Evolutionary conservation across 2,329 filamentous ascomycete species (phyloP).

Genomic region (Mollisiaceae sp.): DNA sequence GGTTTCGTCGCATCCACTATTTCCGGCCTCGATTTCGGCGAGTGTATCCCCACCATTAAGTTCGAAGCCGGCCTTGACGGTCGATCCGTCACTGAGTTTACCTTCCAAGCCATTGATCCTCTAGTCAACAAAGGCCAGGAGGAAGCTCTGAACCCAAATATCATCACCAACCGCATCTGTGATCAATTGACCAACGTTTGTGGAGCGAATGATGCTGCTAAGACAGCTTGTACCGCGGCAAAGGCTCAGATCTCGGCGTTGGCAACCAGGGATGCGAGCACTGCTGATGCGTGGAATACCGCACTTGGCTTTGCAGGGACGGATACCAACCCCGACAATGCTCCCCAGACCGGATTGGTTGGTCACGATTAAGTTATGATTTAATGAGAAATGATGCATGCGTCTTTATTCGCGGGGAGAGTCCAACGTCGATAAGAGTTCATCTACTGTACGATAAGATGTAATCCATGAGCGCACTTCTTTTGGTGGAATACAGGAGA

Average conservation of each 20-base stretch:
- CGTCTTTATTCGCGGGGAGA: neutral
- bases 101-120: constrained; percentile 70
- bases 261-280: constrained; percentile 54
- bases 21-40: constrained; percentile 51
- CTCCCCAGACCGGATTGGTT: constrained; percentile 38
- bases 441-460: neutral
- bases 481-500: neutral
- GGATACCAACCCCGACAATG: constrained; percentile 40
- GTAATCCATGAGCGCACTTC: neutral
- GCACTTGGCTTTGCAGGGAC: constrained; percentile 45
- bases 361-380: constrained; percentile 34
- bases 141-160: constrained; percentile 73
- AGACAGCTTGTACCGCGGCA: constrained; percentile 56
- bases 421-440: neutral
- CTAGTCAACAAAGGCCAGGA: constrained; percentile 64
- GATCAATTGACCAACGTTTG: constrained; percentile 73
- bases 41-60: constrained; percentile 57
- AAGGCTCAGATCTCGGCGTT: constrained; percentile 57
- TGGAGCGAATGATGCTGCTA: constrained; percentile 63
- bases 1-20: constrained; percentile 36
- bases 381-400: constrained; percentile 8
- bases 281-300: constrained; percentile 51
- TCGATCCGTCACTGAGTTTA: constrained; percentile 62
- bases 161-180: constrained; percentile 75
- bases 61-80: constrained; percentile 59